These are phyloP conservation scores for Hypoxylon subgilvum DNA, from an alignment of 495 filamentous ascomycete species.

Conservation along the genomic window DNA sequence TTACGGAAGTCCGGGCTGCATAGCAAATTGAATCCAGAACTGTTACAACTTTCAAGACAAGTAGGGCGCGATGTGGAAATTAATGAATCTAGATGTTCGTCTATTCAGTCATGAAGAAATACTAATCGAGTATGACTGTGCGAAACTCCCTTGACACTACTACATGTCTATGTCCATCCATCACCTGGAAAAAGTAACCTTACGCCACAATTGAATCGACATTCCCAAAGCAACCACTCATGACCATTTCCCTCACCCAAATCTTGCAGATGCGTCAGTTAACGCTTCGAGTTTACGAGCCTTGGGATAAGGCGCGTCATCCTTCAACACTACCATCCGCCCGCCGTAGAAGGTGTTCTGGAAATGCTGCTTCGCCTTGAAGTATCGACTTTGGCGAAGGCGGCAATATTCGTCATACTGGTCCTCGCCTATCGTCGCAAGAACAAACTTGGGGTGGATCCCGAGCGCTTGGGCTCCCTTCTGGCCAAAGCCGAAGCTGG, in stretches of 20 bases:
- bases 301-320: constrained; percentile 30
- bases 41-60: too few relatives aligned
- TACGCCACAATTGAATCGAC: constrained; percentile 6
- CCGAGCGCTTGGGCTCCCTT: constrained; percentile 90
- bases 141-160: too few relatives aligned
- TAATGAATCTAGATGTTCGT: too few relatives aligned
- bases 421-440: constrained; percentile 75
- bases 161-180: not conserved
- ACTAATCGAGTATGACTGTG: too few relatives aligned
- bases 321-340: constrained; percentile 32
- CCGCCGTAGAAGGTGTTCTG: constrained; percentile 32
- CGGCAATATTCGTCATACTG: constrained; percentile 67
- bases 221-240: not conserved
- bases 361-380: constrained; percentile 32
- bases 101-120: too few relatives aligned
- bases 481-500: constrained; percentile 91
- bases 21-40: too few relatives aligned
- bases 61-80: too few relatives aligned
- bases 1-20: too few relatives aligned
- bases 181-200: not conserved
- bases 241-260: constrained; percentile 1
- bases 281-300: constrained; percentile 13
- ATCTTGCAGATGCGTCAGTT: constrained; percentile 27
- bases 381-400: constrained; percentile 26
- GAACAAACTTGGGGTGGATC: constrained; percentile 86